These are phyloP conservation scores for Plasmodium blacklocki DNA, from an alignment of 169 alveolate species.

Conservation along the genomic window DNA sequence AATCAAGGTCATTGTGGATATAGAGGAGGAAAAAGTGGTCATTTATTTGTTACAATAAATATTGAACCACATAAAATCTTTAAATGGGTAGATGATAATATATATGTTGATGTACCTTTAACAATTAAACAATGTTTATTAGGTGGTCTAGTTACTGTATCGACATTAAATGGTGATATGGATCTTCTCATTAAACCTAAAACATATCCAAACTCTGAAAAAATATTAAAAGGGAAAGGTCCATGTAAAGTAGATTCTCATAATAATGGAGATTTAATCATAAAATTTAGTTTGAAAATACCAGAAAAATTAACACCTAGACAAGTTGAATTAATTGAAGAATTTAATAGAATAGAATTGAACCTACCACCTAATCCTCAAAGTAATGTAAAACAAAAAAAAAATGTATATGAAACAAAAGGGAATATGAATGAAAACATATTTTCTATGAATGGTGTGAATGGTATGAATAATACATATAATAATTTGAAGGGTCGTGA, in stretches of 20 bases:
- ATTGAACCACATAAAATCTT: conserved; percentile 88
- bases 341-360: conserved; percentile 78
- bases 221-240: conserved; percentile 87
- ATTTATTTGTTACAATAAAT: conserved; percentile 88
- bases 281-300: conserved; percentile 85
- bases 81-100: conserved; percentile 91
- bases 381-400: conserved; percentile 3
- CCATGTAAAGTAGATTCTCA: conserved; percentile 88
- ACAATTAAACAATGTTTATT: conserved; percentile 88
- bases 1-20: conserved; percentile 90
- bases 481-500: neutral
- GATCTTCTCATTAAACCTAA: conserved; percentile 84
- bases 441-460: neutral
- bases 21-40: conserved; percentile 91
- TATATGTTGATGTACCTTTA: conserved; percentile 90
- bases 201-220: conserved; percentile 86
- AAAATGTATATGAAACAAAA: neutral
- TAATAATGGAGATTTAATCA: conserved; percentile 87
- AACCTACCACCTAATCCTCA: conserved; percentile 24
- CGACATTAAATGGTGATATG: conserved; percentile 87
- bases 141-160: conserved; percentile 89
- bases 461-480: neutral
- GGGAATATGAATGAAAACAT: neutral
- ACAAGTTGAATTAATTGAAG: conserved; percentile 84
- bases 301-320: conserved; percentile 80